Conservation (phyloP, 176 grass and related monocot genomes). For the Phoenix roebelenii region DNA sequence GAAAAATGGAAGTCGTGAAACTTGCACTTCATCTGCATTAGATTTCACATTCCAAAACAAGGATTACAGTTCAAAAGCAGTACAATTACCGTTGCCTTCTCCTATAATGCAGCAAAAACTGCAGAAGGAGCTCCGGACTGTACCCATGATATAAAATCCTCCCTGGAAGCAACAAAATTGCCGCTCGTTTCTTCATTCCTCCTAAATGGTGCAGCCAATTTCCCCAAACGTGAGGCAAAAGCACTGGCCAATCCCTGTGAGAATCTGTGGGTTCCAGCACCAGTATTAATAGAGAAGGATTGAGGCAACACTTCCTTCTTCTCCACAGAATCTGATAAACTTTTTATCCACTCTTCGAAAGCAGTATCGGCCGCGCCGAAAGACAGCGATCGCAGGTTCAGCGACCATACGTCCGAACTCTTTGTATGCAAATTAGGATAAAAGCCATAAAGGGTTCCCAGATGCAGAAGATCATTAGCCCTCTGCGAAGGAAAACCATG, state of each 20-base stretch:
- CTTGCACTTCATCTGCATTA: slow-evolving; percentile 1
- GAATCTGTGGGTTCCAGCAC: slow-evolving; percentile 64
- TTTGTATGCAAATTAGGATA: slow-evolving; percentile 49
- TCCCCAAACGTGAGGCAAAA: slow-evolving; percentile 29
- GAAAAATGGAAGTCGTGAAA: neutral
- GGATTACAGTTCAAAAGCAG: neutral
- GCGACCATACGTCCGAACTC: slow-evolving; percentile 48
- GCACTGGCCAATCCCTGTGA: slow-evolving; percentile 49
- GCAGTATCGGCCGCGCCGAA: slow-evolving; percentile 72
- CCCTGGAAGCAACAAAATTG: slow-evolving; percentile 57
- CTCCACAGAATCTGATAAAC: slow-evolving; percentile 19
- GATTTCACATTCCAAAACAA: neutral
- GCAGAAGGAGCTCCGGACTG: slow-evolving; percentile 14
- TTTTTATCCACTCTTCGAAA: slow-evolving; percentile 62
- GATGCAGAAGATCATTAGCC: slow-evolving; percentile 44
- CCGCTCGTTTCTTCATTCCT: slow-evolving; percentile 37
- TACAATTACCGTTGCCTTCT: neutral
- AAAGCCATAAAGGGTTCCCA: slow-evolving; percentile 48
- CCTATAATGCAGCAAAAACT: neutral
- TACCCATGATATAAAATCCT: slow-evolving; percentile 56
- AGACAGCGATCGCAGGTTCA: slow-evolving; percentile 59
- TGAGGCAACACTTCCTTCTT: slow-evolving; percentile 32
- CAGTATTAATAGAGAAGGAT: slow-evolving; percentile 54
- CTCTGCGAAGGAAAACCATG: slow-evolving; percentile 38
- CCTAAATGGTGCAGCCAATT: slow-evolving; percentile 37